Evolutionary conservation across 2,329 filamentous ascomycete species (phyloP), one percentile per base, ranked within the genome.

Genomic region (Ophiocordyceps polyrhachis-furcata): DNA sequence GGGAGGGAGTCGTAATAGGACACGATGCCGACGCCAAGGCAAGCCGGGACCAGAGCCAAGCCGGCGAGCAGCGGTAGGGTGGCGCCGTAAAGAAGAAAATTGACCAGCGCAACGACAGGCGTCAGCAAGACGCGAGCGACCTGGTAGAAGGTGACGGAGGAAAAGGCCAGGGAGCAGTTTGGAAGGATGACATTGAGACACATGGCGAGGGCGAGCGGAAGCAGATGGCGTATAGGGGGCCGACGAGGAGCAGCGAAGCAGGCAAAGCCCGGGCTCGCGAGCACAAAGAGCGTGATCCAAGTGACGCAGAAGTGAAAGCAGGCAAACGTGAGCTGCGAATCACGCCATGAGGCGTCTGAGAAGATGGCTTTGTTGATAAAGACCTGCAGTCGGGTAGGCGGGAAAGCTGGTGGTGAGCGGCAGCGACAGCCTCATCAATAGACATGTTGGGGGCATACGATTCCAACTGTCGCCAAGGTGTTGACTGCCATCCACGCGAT

Each of bases 311-410:
- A 83, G 61, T 83, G 79, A 59, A 81, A 81, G 45, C 73, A 66
- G 43, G 78, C 78, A 53, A 83, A 83, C 32, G 73, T 71, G 43
- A 81, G 69, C 58, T 82, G 78, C 48, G 68, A 71, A 28, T 75
- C 66, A 54, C 74, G 75, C 54, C 79, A 66, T 14, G 68, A 70
- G 15, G 71, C 70, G 49, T 79, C 72, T 21, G 71, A 72, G 62
- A 82, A 82, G 58, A 83, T 79, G 49, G 70, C 71, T 59, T 82
- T 82, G 63, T 82, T 82, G 40, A 74, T 77, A 56, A 81, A 81
- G 54, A 83, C 74, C 75, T 79, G 45, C 17, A 40, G 20, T 11
- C 7, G n/a, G 25, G 43, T 41, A 25, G 46, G 44, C 50, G 44
- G 53, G 47, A 11, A 21, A 13, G 12, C 11, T 44, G 15, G 4